A percentile compares a stretch with the other conserved stretches of the same genome.
Evolutionary conservation across 2,329 filamentous ascomycete species (phyloP).

Genomic region (Plenodomus tracheiphilus): DNA sequence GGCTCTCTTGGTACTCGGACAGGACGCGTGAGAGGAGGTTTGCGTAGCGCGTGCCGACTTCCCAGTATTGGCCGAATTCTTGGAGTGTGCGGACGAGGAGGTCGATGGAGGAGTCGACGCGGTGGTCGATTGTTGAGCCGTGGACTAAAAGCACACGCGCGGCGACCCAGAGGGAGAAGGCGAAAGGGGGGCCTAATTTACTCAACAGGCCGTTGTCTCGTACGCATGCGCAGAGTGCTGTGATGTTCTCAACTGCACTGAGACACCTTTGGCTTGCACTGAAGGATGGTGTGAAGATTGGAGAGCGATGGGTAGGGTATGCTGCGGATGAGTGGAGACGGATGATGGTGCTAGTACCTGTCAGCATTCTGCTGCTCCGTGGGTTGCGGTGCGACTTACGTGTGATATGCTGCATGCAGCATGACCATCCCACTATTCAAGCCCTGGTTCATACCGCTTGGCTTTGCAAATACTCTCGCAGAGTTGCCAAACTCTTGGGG

Average conservation of each 20-base stretch:
- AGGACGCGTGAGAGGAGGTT: slow-evolving; percentile 79
- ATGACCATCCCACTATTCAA: slow-evolving; percentile 86
- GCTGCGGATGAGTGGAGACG: slow-evolving; percentile 89
- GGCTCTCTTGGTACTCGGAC: slow-evolving; percentile 81
- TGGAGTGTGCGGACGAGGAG: slow-evolving; percentile 81
- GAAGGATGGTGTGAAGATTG: slow-evolving; percentile 87
- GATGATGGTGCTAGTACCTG: slow-evolving; percentile 67
- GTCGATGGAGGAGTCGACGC: slow-evolving; percentile 75
- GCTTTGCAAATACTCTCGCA: slow-evolving; percentile 67
- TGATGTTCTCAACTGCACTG: slow-evolving; percentile 71
- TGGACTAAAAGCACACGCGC: slow-evolving; percentile 86
- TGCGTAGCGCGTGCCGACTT: slow-evolving; percentile 81
- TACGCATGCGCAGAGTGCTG: slow-evolving; percentile 77
- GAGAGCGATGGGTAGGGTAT: slow-evolving; percentile 85
- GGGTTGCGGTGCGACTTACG: slow-evolving; percentile 53
- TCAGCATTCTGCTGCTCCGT: slow-evolving; percentile 19
- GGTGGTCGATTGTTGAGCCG: slow-evolving; percentile 84
- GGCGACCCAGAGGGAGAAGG: slow-evolving; percentile 90
- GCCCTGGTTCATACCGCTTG: slow-evolving; percentile 66
- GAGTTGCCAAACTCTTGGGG: slow-evolving; percentile 85
- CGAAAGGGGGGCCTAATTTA: slow-evolving; percentile 86
- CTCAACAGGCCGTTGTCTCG: slow-evolving; percentile 71
- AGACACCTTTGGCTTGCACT: slow-evolving; percentile 83
- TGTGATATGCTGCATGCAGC: slow-evolving; percentile 88
- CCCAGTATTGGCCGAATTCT: slow-evolving; percentile 82